phyloP scores from a whole-genome alignment of 2,329 filamentous ascomycete genomes.

The Plenodomus lindquistii region DNA sequence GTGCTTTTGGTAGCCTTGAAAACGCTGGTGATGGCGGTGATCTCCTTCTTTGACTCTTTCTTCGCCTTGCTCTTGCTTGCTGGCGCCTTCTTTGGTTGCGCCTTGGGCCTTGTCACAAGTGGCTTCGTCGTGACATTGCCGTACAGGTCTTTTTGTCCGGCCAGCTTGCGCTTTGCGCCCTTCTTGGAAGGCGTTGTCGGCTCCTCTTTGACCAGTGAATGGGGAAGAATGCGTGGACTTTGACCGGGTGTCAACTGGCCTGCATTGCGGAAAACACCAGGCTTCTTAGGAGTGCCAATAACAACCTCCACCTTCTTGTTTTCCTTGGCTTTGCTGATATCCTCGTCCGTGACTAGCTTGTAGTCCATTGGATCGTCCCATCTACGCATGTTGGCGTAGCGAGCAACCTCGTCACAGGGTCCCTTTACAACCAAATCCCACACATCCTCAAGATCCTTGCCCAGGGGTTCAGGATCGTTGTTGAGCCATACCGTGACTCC shows the following conservation, averaged over 20 bases:
- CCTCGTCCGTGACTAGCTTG: slow-evolving; percentile 41
- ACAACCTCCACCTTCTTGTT: slow-evolving; percentile 39
- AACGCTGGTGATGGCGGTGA: slow-evolving; percentile 27
- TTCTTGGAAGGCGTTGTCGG: slow-evolving; percentile 38
- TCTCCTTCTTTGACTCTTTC: slow-evolving; percentile 29
- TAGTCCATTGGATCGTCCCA: slow-evolving; percentile 57
- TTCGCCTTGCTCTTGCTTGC: slow-evolving; percentile 30
- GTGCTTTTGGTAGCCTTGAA: slow-evolving; percentile 37
- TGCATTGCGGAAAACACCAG: slow-evolving; percentile 30
- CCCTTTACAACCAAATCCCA: slow-evolving; percentile 91
- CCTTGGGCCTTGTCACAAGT: slow-evolving; percentile 26
- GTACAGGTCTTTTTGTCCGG: slow-evolving; percentile 24
- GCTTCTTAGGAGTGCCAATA: slow-evolving; percentile 39
- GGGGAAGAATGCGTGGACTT: slow-evolving; percentile 39
- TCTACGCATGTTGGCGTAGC: slow-evolving; percentile 64
- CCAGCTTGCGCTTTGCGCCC: slow-evolving; percentile 37
- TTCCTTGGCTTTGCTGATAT: slow-evolving; percentile 36
- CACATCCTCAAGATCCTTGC: slow-evolving; percentile 84
- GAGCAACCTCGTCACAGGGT: slow-evolving; percentile 85
- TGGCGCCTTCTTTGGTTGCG: slow-evolving; percentile 35
- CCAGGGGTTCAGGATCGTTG: slow-evolving; percentile 78
- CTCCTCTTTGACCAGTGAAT: slow-evolving; percentile 25
- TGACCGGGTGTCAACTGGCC: slow-evolving; percentile 43
- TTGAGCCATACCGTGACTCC: slow-evolving; percentile 96
- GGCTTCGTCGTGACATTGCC: slow-evolving; percentile 28